Evolutionary conservation across 306 rosid genomes (phyloP).

Genomic region (Herpetospermum pedunculosum): DNA sequence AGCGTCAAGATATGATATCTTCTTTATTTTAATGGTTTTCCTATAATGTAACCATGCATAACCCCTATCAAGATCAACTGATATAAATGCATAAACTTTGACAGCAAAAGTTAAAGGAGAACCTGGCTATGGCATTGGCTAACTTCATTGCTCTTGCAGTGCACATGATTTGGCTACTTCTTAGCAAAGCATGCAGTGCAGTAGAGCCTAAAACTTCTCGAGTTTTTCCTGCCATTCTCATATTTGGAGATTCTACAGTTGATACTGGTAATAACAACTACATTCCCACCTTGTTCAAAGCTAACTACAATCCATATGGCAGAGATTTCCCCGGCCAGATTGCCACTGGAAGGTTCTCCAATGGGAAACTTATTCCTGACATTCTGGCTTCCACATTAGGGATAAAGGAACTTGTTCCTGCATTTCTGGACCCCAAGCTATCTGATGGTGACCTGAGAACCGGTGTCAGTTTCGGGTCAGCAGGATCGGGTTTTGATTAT

Average conservation of each 20-base stretch:
- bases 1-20: neutral
- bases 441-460: conserved; percentile 33
- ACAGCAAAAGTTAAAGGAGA: neutral
- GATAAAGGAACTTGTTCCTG: conserved; percentile 45
- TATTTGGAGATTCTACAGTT: conserved; percentile 49
- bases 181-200: conserved; percentile 1
- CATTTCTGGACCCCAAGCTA: conserved; percentile 33
- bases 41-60: neutral
- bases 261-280: conserved; percentile 64
- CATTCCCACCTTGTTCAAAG: conserved; percentile 25
- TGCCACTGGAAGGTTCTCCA: conserved; percentile 46
- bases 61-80: neutral
- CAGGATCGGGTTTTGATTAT: conserved; percentile 42
- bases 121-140: neutral
- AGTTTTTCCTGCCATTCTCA: conserved; percentile 34
- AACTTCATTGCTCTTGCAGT: neutral
- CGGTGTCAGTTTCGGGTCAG: conserved; percentile 57
- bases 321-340: conserved; percentile 38
- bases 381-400: conserved; percentile 33
- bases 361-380: conserved; percentile 49
- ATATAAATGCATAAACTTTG: conserved; percentile 3
- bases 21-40: neutral
- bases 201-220: neutral
- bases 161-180: neutral
- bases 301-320: conserved; percentile 48